Conservation (phyloP, 192 early-diverging fungal species). For the Phlyctochytrium arcticum region DNA sequence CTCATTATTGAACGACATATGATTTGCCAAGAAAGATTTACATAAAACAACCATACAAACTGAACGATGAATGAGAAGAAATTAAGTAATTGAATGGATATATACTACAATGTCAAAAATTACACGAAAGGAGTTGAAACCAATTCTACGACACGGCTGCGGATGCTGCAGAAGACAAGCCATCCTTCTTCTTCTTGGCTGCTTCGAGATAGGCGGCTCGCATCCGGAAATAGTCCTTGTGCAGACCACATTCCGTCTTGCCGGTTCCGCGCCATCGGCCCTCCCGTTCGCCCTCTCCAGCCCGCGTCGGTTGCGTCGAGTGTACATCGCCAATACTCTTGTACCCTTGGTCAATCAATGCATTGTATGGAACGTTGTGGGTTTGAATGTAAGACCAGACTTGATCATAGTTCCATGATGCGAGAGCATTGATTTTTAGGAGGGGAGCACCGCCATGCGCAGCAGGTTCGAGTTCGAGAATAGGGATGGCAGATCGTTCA, state of each 20-base stretch:
- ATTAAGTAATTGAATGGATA: no score
- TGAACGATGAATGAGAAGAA: no score
- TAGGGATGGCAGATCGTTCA: conserved; percentile 67
- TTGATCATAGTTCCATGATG: conserved; percentile 83
- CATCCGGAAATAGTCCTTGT: conserved; percentile 97
- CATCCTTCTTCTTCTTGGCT: conserved; percentile 62
- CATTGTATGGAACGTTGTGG: conserved; percentile 88
- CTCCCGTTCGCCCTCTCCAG: conserved; percentile 71
- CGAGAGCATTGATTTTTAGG: conserved; percentile 90
- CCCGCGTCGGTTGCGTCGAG: conserved; percentile 68
- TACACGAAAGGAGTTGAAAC: no score
- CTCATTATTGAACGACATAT: no score
- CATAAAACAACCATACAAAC: no score
- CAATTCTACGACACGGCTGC: no score
- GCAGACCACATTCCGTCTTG: conserved; percentile 93
- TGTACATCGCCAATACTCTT: conserved; percentile 91
- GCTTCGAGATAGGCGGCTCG: conserved; percentile 70
- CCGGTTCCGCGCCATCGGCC: conserved; percentile 85
- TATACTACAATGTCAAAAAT: no score
- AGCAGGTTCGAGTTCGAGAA: conserved; percentile 75
- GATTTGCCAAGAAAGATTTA: no score
- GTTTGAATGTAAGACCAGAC: conserved; percentile 82
- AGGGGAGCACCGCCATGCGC: conserved; percentile 63
- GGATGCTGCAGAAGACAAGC: no score
- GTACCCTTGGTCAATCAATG: conserved; percentile 84